These are phyloP conservation scores for Leptomonas seymouri DNA, from an alignment of 208 protist genomes.

Conservation along the genomic window DNA sequence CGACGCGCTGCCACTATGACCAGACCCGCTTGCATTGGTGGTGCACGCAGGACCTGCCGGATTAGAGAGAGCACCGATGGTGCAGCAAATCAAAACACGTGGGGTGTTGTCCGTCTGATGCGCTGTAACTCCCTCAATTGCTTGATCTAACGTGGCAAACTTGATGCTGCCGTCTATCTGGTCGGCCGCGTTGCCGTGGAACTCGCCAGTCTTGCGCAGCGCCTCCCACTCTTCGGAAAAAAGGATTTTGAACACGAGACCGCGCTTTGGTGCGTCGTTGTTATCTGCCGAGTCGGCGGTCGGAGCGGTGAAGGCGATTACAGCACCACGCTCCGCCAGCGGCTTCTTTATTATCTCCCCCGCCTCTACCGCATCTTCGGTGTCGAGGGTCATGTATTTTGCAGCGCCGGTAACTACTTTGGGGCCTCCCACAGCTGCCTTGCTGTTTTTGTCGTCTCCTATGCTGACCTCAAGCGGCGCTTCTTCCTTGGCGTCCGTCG, in stretches of 20 bases:
- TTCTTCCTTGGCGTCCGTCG: conserved; percentile 20
- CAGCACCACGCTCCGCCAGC: conserved; percentile 1
- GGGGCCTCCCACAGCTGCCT: background rate
- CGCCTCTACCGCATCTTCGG: background rate
- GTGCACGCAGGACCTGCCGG: background rate
- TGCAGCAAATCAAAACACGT: conserved; percentile 11
- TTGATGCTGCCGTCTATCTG: conserved; percentile 3
- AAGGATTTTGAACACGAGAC: conserved; percentile 18
- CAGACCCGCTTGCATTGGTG: background rate
- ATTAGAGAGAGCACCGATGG: conserved; percentile 13
- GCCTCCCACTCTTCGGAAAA: conserved; percentile 1
- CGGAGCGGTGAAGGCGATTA: background rate
- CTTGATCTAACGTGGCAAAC: conserved; percentile 16
- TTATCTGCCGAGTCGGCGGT: background rate
- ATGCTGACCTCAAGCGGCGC: conserved; percentile 28
- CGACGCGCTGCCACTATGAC: background rate
- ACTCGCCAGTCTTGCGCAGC: background rate
- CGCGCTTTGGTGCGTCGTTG: background rate
- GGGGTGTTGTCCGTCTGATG: background rate
- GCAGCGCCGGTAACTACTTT: background rate
- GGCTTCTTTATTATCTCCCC: background rate
- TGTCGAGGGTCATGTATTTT: background rate
- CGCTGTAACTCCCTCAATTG: background rate
- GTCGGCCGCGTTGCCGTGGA: conserved; percentile 7
- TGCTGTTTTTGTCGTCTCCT: conserved; percentile 2